Evolutionary conservation across 192 early-diverging fungal genomes (phyloP), one percentile per base, ranked within the genome.

Genomic region (Chytriomyces sp.): DNA sequence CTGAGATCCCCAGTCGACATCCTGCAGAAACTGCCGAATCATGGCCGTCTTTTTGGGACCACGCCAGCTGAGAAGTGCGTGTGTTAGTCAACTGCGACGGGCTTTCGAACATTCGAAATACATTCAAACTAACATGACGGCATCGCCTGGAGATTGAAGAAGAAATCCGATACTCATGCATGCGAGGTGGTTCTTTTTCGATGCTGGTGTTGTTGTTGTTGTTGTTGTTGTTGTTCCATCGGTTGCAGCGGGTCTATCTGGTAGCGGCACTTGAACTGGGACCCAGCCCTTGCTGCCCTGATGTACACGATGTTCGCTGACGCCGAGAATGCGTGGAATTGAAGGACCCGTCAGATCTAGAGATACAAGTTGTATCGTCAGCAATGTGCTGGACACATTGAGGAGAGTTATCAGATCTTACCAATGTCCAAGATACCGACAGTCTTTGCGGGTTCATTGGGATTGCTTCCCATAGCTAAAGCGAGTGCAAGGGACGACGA

Each of bases 81-180:
- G 3, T 18, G 53, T 57, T 0, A 57, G 20, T 3, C 28, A 35
- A 35, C 28, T 35, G n/a, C n/a, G n/a, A n/a, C n/a, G n/a, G n/a
- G 28, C 28, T 35, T 35, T 35, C 28, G 62, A 18, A 13, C 28
- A 24, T 64, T 64, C 18, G 18, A 64, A 24, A 64, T 28, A 35
- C 28, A 35, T 35, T 35, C 1, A 0, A 35, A 35, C 71, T 97
- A 95, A 99, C 67, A 99, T 94, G 5, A 99, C 92, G 1, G 96
- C 93, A 76, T 95, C 92, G 72, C 96, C 95, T 23, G 92, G 89
- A 48, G 92, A 89, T 23, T 90, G 86, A 26, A 99, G 80, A 86
- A 99, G 90, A 76, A 99, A 99, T 43, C 92, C 96, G 65, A 99
- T 93, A 10, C 92, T 94, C 94, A 99, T 95, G 61, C 96, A 90